A percentile compares a stretch with the other conserved stretches of the same genome.
phyloP scores from a whole-genome alignment of 495 filamentous ascomycete species.

The Usnea hakonensis region DNA sequence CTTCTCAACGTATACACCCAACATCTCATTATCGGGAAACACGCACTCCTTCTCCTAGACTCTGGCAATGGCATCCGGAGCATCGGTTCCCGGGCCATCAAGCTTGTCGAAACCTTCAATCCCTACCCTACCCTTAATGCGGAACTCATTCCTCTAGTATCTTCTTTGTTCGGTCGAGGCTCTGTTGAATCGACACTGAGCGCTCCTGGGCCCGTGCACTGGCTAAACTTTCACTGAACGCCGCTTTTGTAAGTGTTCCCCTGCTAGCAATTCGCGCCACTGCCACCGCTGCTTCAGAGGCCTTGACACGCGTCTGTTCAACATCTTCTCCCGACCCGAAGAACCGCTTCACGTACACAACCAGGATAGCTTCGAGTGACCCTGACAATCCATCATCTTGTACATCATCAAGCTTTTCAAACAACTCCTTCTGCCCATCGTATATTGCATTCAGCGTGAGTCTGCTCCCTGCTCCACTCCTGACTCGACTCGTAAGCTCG shows the following conservation, averaged over 20 bases:
- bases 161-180: slow-evolving; percentile 17
- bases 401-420: slow-evolving; percentile 29
- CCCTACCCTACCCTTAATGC: neutral
- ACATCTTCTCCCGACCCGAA: slow-evolving; percentile 19
- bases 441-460: slow-evolving; percentile 39
- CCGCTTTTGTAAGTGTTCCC: slow-evolving; percentile 2
- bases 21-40: no score
- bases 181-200: slow-evolving; percentile 19
- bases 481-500: slow-evolving; percentile 13
- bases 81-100: no score
- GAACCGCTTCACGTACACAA: slow-evolving; percentile 14
- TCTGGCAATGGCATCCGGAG: no score
- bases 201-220: slow-evolving; percentile 16
- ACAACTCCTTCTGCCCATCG: slow-evolving; percentile 36
- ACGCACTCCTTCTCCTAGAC: no score
- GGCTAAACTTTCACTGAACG: slow-evolving; percentile 12
- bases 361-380: slow-evolving; percentile 12
- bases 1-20: no score
- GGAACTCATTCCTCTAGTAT: neutral
- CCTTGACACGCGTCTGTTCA: slow-evolving; percentile 24
- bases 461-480: slow-evolving; percentile 32
- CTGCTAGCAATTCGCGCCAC: slow-evolving; percentile 12
- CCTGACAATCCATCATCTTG: neutral
- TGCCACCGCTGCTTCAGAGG: slow-evolving; percentile 17
- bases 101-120: neutral